These are phyloP conservation scores for Xerocomellus amylosporus DNA, from an alignment of 768 basidiomycete genomes.

Conservation along the genomic window DNA sequence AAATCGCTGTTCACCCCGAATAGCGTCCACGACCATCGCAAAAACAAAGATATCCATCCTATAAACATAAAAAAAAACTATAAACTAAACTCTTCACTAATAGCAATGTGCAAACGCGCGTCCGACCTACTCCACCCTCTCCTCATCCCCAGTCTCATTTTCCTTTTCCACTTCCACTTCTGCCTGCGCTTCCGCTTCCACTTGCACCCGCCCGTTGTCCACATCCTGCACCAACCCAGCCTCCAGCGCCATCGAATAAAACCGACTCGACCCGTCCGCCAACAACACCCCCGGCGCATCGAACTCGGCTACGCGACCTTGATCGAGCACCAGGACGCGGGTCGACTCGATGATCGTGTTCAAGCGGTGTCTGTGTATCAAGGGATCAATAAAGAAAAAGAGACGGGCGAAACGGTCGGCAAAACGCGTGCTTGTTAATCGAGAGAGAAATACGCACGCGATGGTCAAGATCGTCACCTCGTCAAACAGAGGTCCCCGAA, in stretches of 20 bases:
- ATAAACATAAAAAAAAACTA: too few species aligned
- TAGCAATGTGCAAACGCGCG: too few species aligned
- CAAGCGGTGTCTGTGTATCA: constrained; percentile 56
- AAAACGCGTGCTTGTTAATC: too few species aligned
- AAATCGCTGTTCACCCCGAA: too few species aligned
- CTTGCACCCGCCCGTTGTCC: background rate
- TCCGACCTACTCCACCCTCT: background rate
- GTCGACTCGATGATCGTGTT: too few species aligned
- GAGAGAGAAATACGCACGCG: constrained; percentile 55
- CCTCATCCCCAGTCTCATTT: background rate
- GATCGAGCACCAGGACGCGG: too few species aligned
- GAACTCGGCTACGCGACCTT: constrained; percentile 81
- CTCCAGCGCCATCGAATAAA: constrained; percentile 63
- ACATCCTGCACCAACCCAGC: constrained; percentile 45
- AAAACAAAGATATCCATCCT: too few species aligned
- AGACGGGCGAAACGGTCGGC: background rate
- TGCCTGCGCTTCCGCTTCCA: background rate
- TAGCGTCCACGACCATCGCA: too few species aligned
- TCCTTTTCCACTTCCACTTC: too few species aligned
- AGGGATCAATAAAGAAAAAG: too few species aligned
- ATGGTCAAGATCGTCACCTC: constrained; percentile 84
- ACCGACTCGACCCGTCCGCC: constrained; percentile 51
- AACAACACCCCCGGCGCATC: constrained; percentile 68
- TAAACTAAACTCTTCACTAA: too few species aligned
- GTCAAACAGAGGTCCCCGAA: constrained; percentile 73